phyloP scores from a whole-genome alignment of 768 basidiomycete species.

The Lentinus brumalis region DNA sequence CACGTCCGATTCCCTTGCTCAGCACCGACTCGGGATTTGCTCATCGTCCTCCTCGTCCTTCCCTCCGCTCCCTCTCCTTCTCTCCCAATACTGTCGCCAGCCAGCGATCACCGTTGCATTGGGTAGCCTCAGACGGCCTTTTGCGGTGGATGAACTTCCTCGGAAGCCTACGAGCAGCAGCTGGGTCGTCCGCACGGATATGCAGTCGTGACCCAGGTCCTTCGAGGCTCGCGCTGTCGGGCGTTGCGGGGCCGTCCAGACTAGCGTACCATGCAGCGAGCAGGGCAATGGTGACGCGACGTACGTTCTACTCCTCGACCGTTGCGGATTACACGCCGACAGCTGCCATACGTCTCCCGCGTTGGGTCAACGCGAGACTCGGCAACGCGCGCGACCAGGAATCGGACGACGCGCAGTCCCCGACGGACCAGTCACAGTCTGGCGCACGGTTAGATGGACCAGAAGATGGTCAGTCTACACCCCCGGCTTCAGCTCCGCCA shows the following conservation, averaged over 20 bases:
- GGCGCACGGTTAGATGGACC: slow-evolving; percentile 24
- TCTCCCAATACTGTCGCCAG: neutral
- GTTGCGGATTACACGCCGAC: slow-evolving; percentile 30
- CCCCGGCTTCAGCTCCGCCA: slow-evolving; percentile 32
- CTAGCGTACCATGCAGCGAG: neutral
- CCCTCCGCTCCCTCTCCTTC: neutral
- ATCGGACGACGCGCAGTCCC: slow-evolving; percentile 14
- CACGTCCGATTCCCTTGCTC: slow-evolving; percentile 14
- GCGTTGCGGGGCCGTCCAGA: slow-evolving; percentile 3
- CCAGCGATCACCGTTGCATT: neutral
- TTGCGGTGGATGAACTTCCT: slow-evolving; percentile 29
- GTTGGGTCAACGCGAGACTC: slow-evolving; percentile 34
- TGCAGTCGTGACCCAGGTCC: slow-evolving; percentile 31
- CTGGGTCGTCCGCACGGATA: slow-evolving; percentile 25
- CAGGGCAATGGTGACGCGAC: slow-evolving; percentile 14
- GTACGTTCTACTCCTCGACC: slow-evolving; percentile 29
- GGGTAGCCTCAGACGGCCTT: slow-evolving; percentile 11
- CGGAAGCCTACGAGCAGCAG: slow-evolving; percentile 23
- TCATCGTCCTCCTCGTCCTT: slow-evolving; percentile 11
- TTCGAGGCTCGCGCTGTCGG: slow-evolving; percentile 16
- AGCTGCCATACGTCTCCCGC: slow-evolving; percentile 28
- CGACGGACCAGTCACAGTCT: slow-evolving; percentile 12
- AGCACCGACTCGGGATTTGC: slow-evolving; percentile 14
- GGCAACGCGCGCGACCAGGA: slow-evolving; percentile 10
- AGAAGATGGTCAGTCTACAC: slow-evolving; percentile 28